Base-by-base conservation (phyloP, 106 monocot species). In the Dioscorea zingiberensis region DNA sequence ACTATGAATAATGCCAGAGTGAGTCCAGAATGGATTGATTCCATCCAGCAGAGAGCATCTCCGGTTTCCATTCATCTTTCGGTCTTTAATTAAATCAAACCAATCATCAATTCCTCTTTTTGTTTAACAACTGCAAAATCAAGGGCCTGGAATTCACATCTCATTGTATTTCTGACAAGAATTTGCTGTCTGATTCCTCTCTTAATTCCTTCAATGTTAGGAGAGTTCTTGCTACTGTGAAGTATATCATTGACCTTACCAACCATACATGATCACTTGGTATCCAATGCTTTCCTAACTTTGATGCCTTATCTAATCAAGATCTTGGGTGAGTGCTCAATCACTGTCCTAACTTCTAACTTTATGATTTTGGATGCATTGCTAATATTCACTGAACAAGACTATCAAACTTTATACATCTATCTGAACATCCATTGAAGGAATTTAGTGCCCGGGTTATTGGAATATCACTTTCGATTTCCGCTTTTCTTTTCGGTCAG, bases 221-320 rank as follows among this genome's bases (percentile, higher is more conserved):
- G 56, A 56, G 56, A 24, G 56, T 18, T 22, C 8, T 24, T 56
- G 56, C 22, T 21, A 21, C 23, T 22, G 56, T 11, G 56, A 56
- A 21, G 56, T 12, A 56, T 56, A 56, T 56, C 56, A 56, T 56
- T 56, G 12, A 21, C 22, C 56, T 56, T 21, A 56, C 56, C 56
- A 56, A 56, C 56, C 56, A 56, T 56, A 7, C 22, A 12, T 12
- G 23, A 22, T 24, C 19, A 24, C 12, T 56, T 22, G 2, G 11
- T 24, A 11, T 22, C 21, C 56, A 56, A 56, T 56, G 56, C 56
- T 56, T 56, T 21, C 56, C 56, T n/a, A 56, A 56, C 56, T 56
- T 7, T 23, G 23, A 56, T 56, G 56, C 23, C 23, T 56, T 23
- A 56, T 56, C 56, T 56, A 22, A 21, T 56, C 22, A 56, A 56